phyloP scores from a whole-genome alignment of 116 monocot genomes.

The Cymodocea nodosa region DNA sequence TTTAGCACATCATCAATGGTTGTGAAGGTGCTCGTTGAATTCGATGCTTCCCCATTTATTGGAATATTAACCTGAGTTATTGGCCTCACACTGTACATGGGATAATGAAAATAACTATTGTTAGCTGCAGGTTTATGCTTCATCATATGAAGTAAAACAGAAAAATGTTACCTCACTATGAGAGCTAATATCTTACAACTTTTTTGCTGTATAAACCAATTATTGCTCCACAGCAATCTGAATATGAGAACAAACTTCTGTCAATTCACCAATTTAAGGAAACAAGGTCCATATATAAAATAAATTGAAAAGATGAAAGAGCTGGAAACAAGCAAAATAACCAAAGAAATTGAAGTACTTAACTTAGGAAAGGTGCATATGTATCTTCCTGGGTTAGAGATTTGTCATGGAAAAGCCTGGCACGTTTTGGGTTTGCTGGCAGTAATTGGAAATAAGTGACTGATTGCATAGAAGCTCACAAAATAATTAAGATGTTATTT shows the following conservation, averaged over 20 bases:
- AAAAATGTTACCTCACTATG: conserved; percentile 53
- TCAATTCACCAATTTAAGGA: conserved; percentile 1
- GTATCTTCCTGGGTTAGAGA: conserved; percentile 64
- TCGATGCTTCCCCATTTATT: conserved; percentile 63
- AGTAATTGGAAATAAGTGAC: conserved; percentile 7
- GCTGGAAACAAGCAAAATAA: not conserved
- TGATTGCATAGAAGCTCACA: not conserved
- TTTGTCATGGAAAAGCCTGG: conserved; percentile 81
- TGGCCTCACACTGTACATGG: conserved; percentile 44
- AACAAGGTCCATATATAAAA: not conserved
- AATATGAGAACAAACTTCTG: conserved; percentile 9
- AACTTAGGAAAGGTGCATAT: conserved; percentile 84
- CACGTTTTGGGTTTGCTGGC: conserved; percentile 85
- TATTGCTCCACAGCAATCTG: conserved; percentile 76
- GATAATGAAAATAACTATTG: not conserved
- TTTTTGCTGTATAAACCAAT: conserved; percentile 99
- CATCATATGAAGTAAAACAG: conserved; percentile 2
- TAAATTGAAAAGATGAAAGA: not conserved
- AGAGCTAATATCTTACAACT: conserved; percentile 81
- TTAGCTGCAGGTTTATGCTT: not conserved
- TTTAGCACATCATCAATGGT: conserved; percentile 69
- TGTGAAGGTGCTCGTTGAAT: conserved; percentile 43
- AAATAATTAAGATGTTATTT: not conserved
- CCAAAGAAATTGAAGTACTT: conserved; percentile 8
- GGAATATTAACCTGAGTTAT: conserved; percentile 27